phyloP scores from a whole-genome alignment of 2,329 filamentous ascomycete species.

The Mycosphaerella arachidis region DNA sequence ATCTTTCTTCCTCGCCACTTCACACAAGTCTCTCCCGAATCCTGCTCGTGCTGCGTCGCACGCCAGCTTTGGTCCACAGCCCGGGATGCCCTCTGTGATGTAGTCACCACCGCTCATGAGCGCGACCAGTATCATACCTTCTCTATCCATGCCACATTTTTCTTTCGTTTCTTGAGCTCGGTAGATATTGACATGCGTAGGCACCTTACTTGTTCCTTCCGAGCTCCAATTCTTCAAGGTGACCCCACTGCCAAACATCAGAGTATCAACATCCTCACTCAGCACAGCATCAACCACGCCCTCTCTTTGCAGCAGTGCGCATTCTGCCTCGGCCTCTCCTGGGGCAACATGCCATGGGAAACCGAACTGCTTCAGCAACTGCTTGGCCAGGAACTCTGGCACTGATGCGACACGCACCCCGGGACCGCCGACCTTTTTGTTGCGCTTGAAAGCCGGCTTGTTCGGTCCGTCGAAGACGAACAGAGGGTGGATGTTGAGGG shows the following conservation, averaged over 20 bases:
- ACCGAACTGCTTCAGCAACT: constrained; percentile 76
- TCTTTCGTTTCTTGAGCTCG: constrained; percentile 56
- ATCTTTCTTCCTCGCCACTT: constrained; percentile 55
- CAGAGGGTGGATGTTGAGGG: constrained; percentile 74
- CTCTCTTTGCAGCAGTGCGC: constrained; percentile 74
- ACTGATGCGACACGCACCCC: constrained; percentile 60
- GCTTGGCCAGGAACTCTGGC: constrained; percentile 72
- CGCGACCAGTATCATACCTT: constrained; percentile 90
- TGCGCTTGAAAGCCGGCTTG: constrained; percentile 82
- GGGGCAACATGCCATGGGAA: constrained; percentile 82
- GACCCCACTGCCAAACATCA: constrained; percentile 23
- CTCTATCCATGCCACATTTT: constrained; percentile 63
- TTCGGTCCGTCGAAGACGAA: constrained; percentile 88
- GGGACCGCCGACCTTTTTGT: constrained; percentile 62
- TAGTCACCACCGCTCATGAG: constrained; percentile 97
- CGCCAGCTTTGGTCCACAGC: constrained; percentile 81
- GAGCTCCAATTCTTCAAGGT: constrained; percentile 64
- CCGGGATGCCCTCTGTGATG: constrained; percentile 77
- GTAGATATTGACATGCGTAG: constrained; percentile 84
- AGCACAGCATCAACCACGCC: constrained; percentile 89
- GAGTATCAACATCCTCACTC: constrained; percentile 86
- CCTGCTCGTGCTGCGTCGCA: constrained; percentile 86
- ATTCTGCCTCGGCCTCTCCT: constrained; percentile 94
- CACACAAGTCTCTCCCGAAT: constrained; percentile 73
- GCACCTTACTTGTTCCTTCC: constrained; percentile 61